phyloP scores from a whole-genome alignment of 331 rosid genomes.

The Dryas integrifolia region DNA sequence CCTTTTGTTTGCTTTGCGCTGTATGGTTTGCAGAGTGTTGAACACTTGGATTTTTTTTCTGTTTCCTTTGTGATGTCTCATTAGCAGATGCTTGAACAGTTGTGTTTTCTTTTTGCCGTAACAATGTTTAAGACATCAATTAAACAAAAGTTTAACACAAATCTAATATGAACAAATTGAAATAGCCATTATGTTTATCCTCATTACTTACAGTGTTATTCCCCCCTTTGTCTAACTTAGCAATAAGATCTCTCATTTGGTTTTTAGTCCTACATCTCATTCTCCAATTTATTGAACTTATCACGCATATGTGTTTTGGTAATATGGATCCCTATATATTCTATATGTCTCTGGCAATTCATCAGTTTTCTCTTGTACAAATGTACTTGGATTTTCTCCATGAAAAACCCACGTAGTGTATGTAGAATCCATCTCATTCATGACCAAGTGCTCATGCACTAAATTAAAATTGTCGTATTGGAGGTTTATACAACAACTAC shows the following conservation, averaged over 20 bases:
- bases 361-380: not conserved
- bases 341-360: not conserved
- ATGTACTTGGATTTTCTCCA: not conserved
- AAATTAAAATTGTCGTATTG: not conserved
- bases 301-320: not conserved
- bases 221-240: not conserved
- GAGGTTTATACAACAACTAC: not conserved
- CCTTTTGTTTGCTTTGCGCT: not conserved
- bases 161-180: no score
- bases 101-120: not conserved
- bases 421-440: not conserved
- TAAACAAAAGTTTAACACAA: no score
- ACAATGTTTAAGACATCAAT: no score
- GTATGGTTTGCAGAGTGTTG: not conserved
- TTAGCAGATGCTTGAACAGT: not conserved
- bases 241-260: not conserved
- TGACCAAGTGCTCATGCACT: no score
- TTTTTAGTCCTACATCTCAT: no score
- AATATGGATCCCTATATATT: not conserved
- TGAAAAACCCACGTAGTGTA: constrained; percentile 3
- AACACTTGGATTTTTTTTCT: not conserved
- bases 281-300: not conserved
- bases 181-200: no score
- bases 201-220: not conserved
- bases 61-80: not conserved